phyloP scores from a whole-genome alignment of 768 basidiomycete genomes.

The Porpolomopsis calyptriformis region DNA sequence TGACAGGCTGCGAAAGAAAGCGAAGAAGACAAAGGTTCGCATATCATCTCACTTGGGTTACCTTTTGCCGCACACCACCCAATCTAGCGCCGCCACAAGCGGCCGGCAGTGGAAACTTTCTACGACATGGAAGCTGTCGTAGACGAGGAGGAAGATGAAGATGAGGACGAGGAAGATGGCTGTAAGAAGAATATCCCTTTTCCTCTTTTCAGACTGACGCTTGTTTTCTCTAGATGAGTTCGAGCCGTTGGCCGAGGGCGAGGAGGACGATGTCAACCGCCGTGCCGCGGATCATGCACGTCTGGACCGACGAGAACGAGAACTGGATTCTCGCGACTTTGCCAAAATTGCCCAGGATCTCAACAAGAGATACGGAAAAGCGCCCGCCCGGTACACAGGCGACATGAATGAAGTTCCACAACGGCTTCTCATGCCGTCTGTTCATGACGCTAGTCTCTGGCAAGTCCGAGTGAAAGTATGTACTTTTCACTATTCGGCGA shows the following conservation, averaged over 20 bases:
- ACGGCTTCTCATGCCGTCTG: constrained; percentile 88
- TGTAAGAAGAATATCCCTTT: constrained; percentile 11
- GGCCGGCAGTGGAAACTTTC: constrained; percentile 63
- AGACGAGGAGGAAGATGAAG: constrained; percentile 94
- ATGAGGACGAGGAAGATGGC: constrained; percentile 70
- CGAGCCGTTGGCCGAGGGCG: constrained; percentile 58
- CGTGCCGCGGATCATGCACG: constrained; percentile 44
- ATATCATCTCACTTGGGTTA: constrained; percentile 3
- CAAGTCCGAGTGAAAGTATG: constrained; percentile 85
- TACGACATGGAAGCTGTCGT: constrained; percentile 95
- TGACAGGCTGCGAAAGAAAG: constrained; percentile 37
- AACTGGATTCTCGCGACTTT: constrained; percentile 67
- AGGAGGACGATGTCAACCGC: constrained; percentile 46
- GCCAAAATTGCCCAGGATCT: constrained; percentile 78
- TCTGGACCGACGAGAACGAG: constrained; percentile 55
- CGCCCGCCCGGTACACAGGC: constrained; percentile 69
- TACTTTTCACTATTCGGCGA: constrained; percentile 4
- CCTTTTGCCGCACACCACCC: neutral
- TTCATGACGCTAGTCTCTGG: constrained; percentile 93
- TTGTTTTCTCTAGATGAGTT: constrained; percentile 45
- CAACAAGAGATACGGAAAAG: constrained; percentile 63
- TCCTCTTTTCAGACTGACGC: constrained; percentile 1
- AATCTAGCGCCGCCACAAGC: constrained; percentile 54
- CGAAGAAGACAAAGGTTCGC: constrained; percentile 54
- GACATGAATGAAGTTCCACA: constrained; percentile 93